phyloP scores from a whole-genome alignment of 2,329 filamentous ascomycete species.

The Phyllachora maydis region DNA sequence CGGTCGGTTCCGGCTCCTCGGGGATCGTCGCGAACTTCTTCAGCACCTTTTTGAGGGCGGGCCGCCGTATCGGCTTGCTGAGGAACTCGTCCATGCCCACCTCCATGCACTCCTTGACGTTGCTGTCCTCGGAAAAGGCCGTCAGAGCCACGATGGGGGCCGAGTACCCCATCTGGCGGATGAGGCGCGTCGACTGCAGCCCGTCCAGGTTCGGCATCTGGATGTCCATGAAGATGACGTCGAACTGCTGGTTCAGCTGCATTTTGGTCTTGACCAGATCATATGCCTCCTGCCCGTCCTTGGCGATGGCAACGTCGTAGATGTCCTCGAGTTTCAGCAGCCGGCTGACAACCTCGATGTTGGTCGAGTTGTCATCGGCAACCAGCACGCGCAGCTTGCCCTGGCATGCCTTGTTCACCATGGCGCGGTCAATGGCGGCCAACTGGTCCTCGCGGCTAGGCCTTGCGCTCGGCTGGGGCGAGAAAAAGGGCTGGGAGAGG shows the following conservation, averaged over 20 bases:
- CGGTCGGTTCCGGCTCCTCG: conserved; percentile 46
- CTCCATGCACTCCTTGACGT: conserved; percentile 69
- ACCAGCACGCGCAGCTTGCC: conserved; percentile 63
- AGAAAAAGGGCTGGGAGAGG: conserved; percentile 66
- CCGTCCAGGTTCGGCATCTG: conserved; percentile 91
- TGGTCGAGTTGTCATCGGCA: conserved; percentile 47
- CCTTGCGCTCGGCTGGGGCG: conserved; percentile 16
- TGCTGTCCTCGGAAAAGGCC: conserved; percentile 78
- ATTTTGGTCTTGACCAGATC: conserved; percentile 71
- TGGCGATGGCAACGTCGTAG: conserved; percentile 77
- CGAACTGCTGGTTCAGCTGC: conserved; percentile 51
- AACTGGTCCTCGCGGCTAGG: conserved; percentile 35
- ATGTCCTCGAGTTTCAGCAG: conserved; percentile 59
- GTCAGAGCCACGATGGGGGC: conserved; percentile 81
- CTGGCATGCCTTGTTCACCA: conserved; percentile 34
- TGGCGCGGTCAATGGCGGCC: conserved; percentile 42
- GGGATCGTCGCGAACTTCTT: conserved; percentile 68
- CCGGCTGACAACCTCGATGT: conserved; percentile 35
- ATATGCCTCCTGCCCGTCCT: conserved; percentile 71
- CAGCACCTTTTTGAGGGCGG: conserved; percentile 67
- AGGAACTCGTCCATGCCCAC: conserved; percentile 88
- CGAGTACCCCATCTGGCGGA: conserved; percentile 68
- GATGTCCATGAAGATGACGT: conserved; percentile 90
- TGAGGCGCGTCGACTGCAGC: conserved; percentile 65
- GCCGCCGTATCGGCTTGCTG: conserved; percentile 55